Percentiles rank a stretch among this genome's conserved stretches.
These are phyloP conservation scores for Lyophyllum semitale DNA, from an alignment of 768 basidiomycete genomes.

Conservation along the genomic window DNA sequence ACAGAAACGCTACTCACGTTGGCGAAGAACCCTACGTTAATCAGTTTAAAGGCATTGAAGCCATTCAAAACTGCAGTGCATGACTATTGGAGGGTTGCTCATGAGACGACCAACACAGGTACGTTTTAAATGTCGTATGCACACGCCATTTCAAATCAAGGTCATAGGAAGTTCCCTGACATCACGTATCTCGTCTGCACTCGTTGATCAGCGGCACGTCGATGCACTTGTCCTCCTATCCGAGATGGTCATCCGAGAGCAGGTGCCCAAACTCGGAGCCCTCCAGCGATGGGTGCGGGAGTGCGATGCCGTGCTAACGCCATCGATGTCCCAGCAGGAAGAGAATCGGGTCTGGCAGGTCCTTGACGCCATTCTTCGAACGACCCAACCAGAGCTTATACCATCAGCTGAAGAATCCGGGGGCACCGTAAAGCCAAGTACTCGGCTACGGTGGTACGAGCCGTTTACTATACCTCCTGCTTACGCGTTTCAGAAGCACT, in stretches of 20 bases:
- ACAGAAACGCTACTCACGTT: conserved; percentile 34
- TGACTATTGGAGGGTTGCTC: conserved; percentile 38
- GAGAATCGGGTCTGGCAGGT: conserved; percentile 47
- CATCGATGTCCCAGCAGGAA: conserved; percentile 37
- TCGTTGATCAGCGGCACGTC: conserved; percentile 43
- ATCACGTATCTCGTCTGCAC: conserved; percentile 40
- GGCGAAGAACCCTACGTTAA: conserved; percentile 31
- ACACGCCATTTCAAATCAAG: not conserved
- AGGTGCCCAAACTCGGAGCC: conserved; percentile 52
- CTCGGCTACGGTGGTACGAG: conserved; percentile 33
- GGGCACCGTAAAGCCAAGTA: conserved; percentile 27
- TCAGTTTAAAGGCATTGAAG: conserved; percentile 33
- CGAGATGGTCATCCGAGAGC: conserved; percentile 48
- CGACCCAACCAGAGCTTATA: conserved; percentile 39
- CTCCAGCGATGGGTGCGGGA: conserved; percentile 60
- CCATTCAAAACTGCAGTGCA: conserved; percentile 39
- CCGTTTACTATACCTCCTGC: conserved; percentile 30
- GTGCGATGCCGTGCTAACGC: conserved; percentile 52
- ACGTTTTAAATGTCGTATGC: not conserved
- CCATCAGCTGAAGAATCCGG: conserved; percentile 16
- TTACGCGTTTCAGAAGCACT: conserved; percentile 2
- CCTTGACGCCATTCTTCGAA: conserved; percentile 50
- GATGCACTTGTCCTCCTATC: conserved; percentile 56
- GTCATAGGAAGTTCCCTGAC: conserved; percentile 33
- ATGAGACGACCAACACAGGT: conserved; percentile 34